Evolutionary conservation across 495 filamentous ascomycete species (phyloP).

Genomic region (Podospora bellae-mahoneyi): DNA sequence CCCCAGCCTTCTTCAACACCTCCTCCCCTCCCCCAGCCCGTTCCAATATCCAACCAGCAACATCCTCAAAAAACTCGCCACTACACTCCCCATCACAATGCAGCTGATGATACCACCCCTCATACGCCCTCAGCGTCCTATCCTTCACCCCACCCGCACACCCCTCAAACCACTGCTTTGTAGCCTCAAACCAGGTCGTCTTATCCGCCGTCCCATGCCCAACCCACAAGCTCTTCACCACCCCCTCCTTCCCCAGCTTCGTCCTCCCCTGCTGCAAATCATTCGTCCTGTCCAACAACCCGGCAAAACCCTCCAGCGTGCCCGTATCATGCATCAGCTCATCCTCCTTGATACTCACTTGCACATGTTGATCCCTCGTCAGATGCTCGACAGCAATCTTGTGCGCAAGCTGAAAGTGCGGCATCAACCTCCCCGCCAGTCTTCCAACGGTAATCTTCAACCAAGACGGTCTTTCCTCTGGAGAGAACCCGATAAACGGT

Average conservation of each 20-base stretch:
- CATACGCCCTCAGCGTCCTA: slow-evolving; percentile 66
- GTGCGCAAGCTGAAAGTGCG: slow-evolving; percentile 55
- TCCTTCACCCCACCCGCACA: slow-evolving; percentile 53
- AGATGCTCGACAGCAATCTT: slow-evolving; percentile 56
- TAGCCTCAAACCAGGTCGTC: slow-evolving; percentile 59
- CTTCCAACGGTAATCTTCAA: slow-evolving; percentile 58
- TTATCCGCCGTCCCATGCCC: slow-evolving; percentile 67
- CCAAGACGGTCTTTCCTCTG: slow-evolving; percentile 54
- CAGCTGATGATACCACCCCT: slow-evolving; percentile 75
- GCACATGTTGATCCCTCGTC: slow-evolving; percentile 59
- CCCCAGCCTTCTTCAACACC: slow-evolving; percentile 14
- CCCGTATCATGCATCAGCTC: slow-evolving; percentile 71
- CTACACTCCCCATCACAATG: slow-evolving; percentile 65
- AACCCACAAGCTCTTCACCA: slow-evolving; percentile 53
- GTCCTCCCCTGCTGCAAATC: slow-evolving; percentile 44
- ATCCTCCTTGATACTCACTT: slow-evolving; percentile 56
- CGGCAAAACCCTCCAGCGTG: slow-evolving; percentile 69
- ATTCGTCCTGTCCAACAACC: slow-evolving; percentile 67
- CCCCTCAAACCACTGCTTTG: slow-evolving; percentile 57
- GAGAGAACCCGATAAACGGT: slow-evolving; percentile 68
- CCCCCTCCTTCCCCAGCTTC: slow-evolving; percentile 33
- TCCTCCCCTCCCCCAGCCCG: slow-evolving; percentile 27
- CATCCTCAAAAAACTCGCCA: slow-evolving; percentile 62
- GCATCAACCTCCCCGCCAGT: slow-evolving; percentile 61
- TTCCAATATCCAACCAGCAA: slow-evolving; percentile 70